Percentiles rank a stretch among this genome's conserved stretches.
phyloP scores from a whole-genome alignment of 129 eudicot species.

The sunflower (Helianthus annuus) region HanXRQr2.0-SUNRISE NC_035447.2:6084505-6085004 shows the following conservation, averaged over 20 bases:
- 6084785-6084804: slow-evolving; percentile 77
- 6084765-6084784: slow-evolving; percentile 55
- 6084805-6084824: slow-evolving; percentile 89
- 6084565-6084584: no score
- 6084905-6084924: slow-evolving; percentile 68
- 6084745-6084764: slow-evolving; percentile 80
- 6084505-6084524: no score
- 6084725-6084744: slow-evolving; percentile 57
- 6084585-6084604: no score
- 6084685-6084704: slow-evolving; percentile 58
- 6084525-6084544: no score
- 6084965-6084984: slow-evolving; percentile 40
- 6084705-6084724: slow-evolving; percentile 63
- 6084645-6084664: slow-evolving; percentile 13
- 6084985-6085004: slow-evolving; percentile 79
- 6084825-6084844: slow-evolving; percentile 89
- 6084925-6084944: slow-evolving; percentile 64
- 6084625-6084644: background rate
- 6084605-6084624: background rate
- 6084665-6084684: slow-evolving; percentile 44
- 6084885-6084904: slow-evolving; percentile 98
- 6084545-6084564: no score
- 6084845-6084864: slow-evolving; percentile 88
- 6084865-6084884: slow-evolving; percentile 99
- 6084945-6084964: slow-evolving; percentile 60